Percentiles rank a stretch among this genome's conserved stretches.
Conservation (phyloP, 176 grass and related monocot species). For the Coix lacrymajobi region DNA sequence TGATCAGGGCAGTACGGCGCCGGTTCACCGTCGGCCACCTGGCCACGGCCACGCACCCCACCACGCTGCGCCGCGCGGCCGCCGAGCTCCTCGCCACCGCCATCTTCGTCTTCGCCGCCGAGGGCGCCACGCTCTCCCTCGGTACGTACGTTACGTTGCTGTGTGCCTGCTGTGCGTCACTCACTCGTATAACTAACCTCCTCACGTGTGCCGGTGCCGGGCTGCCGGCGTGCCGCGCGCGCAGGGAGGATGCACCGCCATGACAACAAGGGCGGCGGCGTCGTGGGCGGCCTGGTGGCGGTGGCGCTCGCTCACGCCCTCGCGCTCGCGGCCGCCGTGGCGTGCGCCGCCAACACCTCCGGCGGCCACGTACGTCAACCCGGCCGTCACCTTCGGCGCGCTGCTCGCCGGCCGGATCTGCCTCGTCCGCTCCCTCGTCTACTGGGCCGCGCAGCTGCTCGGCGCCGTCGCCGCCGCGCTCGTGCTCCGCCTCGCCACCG, state of each 20-base stretch:
- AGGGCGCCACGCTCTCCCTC: conserved; percentile 36
- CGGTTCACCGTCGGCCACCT: conserved; percentile 21
- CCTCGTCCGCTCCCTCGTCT: conserved; percentile 29
- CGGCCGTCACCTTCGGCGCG: conserved; percentile 39
- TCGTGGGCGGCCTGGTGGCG: conserved; percentile 1
- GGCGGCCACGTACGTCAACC: conserved; percentile 49
- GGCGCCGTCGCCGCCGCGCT: conserved; percentile 22
- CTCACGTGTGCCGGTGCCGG: background rate
- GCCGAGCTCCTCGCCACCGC: conserved; percentile 33
- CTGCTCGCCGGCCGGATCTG: conserved; percentile 29
- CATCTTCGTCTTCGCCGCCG: conserved; percentile 40
- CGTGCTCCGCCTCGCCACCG: conserved; percentile 28
- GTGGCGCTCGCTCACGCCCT: conserved; percentile 35
- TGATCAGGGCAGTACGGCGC: background rate
- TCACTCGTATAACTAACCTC: background rate
- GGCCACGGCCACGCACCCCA: conserved; percentile 1
- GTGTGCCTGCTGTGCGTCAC: background rate
- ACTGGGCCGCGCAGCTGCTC: conserved; percentile 38
- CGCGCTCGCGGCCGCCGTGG: conserved; percentile 22
- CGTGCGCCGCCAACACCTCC: conserved; percentile 34
- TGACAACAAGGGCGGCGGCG: background rate
- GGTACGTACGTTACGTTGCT: background rate
- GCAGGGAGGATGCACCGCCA: background rate
- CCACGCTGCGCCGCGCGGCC: conserved; percentile 14
- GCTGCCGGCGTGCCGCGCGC: too few species aligned